Evolutionary conservation across 1,139 yeast genomes (phyloP), one percentile per base, ranked within the genome.

Genomic region (Scheffersomyces stambukii): DNA sequence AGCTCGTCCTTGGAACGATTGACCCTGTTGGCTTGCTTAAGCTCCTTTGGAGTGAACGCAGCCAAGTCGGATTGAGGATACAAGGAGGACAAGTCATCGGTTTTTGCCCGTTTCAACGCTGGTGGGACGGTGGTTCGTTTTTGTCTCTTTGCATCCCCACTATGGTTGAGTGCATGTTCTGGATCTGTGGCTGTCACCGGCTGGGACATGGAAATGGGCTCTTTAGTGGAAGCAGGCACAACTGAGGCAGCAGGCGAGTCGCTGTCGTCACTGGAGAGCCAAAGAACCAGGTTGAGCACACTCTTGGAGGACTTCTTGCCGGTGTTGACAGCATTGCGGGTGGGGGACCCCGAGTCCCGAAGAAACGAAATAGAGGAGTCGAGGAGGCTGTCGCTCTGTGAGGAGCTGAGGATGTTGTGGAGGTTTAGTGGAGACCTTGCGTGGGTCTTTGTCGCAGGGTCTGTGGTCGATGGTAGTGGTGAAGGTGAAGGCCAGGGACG

Each of bases 1-100:
- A 77, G 50, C 23, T 74, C 79, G 5, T 65, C 75, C 41, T 72
- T 75, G 21, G 65, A 56, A 24, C 75, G 52, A 2, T 55, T 60
- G 1, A 57, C 61, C 40, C 60, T 69, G 45, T 81, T 81, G 1
- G 65, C 78, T 19, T 64, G 69, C 22, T 64, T 68, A 26, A 76
- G 56, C 17, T 60, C 55, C 29, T 59, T 60, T 7, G 48, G 31
- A 3, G 59, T 37, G 23, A 46, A 53, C 14, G 35, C 26, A 20
- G 27, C 35, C 6, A 31, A 34, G 29, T 29, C 30, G 13, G 32
- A 27, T 20, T 26, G 25, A 8, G 41, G 41, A 20, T 25, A 23
- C 10, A 26, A 23, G 2, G 25, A 12, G 1, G 28, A 17, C n/a
- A 21, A 6, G 13, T 28, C 27, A n/a, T 25, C 31, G 5, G 36